Percentiles rank a stretch among this genome's conserved stretches.
Conservation (phyloP, 495 filamentous ascomycete species). For the Trichoderma asperelloides region DNA sequence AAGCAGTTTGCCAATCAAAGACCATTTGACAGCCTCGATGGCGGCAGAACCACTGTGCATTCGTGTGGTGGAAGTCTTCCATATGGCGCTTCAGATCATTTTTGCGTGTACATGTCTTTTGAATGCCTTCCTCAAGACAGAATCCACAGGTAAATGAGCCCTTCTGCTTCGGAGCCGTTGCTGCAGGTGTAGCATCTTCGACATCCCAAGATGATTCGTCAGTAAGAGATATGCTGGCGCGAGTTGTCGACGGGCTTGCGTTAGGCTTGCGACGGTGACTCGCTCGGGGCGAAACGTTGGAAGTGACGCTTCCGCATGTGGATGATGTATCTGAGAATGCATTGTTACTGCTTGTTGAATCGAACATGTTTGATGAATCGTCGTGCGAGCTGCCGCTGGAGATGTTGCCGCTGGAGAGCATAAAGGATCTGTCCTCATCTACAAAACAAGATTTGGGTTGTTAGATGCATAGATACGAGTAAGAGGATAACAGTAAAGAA, state of each 20-base stretch:
- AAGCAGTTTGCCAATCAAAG: slow-evolving; percentile 20
- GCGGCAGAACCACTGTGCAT: slow-evolving; percentile 19
- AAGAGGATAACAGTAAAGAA: too few relatives aligned
- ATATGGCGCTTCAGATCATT: slow-evolving; percentile 22
- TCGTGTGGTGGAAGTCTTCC: slow-evolving; percentile 17
- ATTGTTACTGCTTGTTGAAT: slow-evolving; percentile 4
- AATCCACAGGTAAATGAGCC: slow-evolving; percentile 19
- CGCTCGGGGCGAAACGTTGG: slow-evolving; percentile 9
- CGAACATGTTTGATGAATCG: slow-evolving; percentile 7
- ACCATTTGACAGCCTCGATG: slow-evolving; percentile 15
- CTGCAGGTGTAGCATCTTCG: background rate
- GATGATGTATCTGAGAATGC: slow-evolving; percentile 11
- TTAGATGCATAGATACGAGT: background rate
- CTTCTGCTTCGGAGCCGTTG: slow-evolving; percentile 11
- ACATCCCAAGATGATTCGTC: background rate
- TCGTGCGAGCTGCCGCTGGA: background rate
- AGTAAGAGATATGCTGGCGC: background rate
- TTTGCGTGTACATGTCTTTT: slow-evolving; percentile 16
- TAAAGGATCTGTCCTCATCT: background rate
- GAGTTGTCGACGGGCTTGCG: background rate
- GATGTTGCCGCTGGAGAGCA: background rate
- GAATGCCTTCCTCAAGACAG: slow-evolving; percentile 18
- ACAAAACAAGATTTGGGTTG: background rate
- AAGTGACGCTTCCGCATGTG: slow-evolving; percentile 9
- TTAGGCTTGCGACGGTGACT: slow-evolving; percentile 3